Evolutionary conservation across 108 stramenopile species (phyloP).

Genomic region (Cyclotella distinguenda): DNA sequence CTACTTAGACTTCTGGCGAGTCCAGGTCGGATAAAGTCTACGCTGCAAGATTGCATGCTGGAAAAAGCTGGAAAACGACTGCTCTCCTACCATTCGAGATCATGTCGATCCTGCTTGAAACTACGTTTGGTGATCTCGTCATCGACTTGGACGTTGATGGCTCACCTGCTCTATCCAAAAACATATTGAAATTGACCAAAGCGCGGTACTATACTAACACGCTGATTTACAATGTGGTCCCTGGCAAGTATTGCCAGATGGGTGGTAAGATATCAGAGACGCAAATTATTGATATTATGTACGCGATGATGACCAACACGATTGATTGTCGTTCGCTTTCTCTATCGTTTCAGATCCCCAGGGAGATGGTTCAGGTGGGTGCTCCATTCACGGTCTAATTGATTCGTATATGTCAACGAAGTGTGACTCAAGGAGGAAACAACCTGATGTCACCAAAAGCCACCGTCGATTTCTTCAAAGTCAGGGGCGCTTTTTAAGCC

Average conservation of each 20-base stretch:
- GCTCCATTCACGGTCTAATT: slow-evolving; percentile 76
- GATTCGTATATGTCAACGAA: slow-evolving; percentile 32
- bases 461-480: slow-evolving; percentile 63
- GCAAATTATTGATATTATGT: not conserved
- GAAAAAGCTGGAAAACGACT: not conserved
- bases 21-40: too few species aligned
- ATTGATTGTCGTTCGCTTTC: slow-evolving; percentile 19
- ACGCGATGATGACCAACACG: not conserved
- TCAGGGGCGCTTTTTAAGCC: slow-evolving; percentile 59
- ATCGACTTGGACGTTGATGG: slow-evolving; percentile 84
- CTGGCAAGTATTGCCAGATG: slow-evolving; percentile 70
- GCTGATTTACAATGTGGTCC: slow-evolving; percentile 72
- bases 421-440: not conserved
- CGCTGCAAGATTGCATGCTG: too few species aligned
- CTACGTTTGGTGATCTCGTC: slow-evolving; percentile 80
- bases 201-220: slow-evolving; percentile 77
- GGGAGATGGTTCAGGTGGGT: slow-evolving; percentile 94
- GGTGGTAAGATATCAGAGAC: slow-evolving; percentile 35
- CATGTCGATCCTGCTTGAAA: slow-evolving; percentile 86
- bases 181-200: slow-evolving; percentile 79
- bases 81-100: not conserved
- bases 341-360: slow-evolving; percentile 66
- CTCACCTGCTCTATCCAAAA: slow-evolving; percentile 72
- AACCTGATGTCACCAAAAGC: slow-evolving; percentile 36
- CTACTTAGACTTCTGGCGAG: too few species aligned